These are phyloP conservation scores for Pleurotus salmoneostramineus DNA, from an alignment of 768 basidiomycete genomes.

Conservation along the genomic window DNA sequence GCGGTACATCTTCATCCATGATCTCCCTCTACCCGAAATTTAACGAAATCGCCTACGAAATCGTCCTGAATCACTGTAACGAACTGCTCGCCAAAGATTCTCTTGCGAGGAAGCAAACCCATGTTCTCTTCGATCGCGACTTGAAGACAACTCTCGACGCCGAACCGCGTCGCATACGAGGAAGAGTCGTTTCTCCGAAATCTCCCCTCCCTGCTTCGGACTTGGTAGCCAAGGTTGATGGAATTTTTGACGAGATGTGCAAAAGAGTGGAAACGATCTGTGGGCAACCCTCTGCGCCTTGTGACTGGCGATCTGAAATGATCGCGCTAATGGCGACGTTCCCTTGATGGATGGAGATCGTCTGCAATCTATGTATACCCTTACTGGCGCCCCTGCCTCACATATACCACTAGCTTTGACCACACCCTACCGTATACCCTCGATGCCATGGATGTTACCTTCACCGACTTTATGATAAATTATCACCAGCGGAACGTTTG, in stretches of 20 bases:
- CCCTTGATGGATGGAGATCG: constrained; percentile 33
- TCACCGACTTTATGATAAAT: no score
- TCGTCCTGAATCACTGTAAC: constrained; percentile 30
- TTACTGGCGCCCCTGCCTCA: background rate
- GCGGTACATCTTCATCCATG: constrained; percentile 79
- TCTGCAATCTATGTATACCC: background rate
- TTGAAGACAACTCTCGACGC: background rate
- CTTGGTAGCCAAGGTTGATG: no score
- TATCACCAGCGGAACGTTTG: no score
- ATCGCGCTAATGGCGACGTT: constrained; percentile 59
- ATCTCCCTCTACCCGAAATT: constrained; percentile 61
- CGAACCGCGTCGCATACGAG: background rate
- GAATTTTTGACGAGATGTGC: no score
- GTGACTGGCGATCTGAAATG: constrained; percentile 61
- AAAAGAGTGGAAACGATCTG: constrained; percentile 23
- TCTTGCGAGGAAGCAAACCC: constrained; percentile 36
- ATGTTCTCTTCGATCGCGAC: constrained; percentile 36
- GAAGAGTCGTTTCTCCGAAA: background rate
- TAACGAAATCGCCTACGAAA: constrained; percentile 42
- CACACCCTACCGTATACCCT: background rate
- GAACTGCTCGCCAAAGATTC: constrained; percentile 27
- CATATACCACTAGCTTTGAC: background rate
- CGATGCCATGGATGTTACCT: no score
- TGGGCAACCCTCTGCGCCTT: constrained; percentile 44
- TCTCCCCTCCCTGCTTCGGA: no score